These are phyloP conservation scores for Acidiella bohemica DNA, from an alignment of 495 filamentous ascomycete species.

Conservation along the genomic window DNA sequence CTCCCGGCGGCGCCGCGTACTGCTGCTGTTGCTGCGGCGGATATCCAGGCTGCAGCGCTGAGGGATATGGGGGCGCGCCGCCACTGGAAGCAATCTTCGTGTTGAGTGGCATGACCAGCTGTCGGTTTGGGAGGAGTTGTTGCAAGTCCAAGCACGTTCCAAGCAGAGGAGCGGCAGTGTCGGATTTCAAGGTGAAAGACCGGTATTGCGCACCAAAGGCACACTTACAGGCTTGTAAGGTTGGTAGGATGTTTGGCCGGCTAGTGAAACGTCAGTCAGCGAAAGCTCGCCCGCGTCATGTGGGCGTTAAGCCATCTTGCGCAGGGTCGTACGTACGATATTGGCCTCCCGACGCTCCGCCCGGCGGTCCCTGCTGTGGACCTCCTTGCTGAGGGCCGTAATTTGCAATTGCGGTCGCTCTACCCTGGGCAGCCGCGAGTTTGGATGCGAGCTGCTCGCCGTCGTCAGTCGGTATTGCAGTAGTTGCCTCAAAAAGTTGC, in stretches of 20 bases:
- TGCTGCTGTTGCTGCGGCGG: conserved; percentile 8
- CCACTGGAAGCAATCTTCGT: conserved; percentile 14
- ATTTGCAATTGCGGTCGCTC: conserved; percentile 5
- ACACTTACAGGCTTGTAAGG: conserved; percentile 16
- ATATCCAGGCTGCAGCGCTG: conserved; percentile 13
- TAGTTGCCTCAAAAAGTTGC: neutral
- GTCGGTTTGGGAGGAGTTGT: conserved; percentile 1
- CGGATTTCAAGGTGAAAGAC: neutral
- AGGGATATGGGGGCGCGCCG: conserved; percentile 10
- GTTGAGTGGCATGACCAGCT: conserved; percentile 10
- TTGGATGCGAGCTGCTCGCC: conserved; percentile 18
- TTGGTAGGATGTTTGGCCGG: neutral
- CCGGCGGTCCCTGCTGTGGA: conserved; percentile 3
- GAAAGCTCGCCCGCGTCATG: neutral
- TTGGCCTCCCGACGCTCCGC: no score
- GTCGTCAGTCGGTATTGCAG: conserved; percentile 18
- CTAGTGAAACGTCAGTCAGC: conserved; percentile 5
- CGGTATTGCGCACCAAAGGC: neutral
- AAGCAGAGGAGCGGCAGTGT: neutral
- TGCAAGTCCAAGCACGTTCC: neutral
- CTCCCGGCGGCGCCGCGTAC: conserved; percentile 6
- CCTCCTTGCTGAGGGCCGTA: conserved; percentile 4
- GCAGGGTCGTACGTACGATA: no score
- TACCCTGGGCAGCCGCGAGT: conserved; percentile 21
- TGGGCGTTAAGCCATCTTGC: conserved; percentile 12